Evolutionary conservation across 2,329 filamentous ascomycete genomes (phyloP).

Genomic region (Teratosphaeria destructans): DNA sequence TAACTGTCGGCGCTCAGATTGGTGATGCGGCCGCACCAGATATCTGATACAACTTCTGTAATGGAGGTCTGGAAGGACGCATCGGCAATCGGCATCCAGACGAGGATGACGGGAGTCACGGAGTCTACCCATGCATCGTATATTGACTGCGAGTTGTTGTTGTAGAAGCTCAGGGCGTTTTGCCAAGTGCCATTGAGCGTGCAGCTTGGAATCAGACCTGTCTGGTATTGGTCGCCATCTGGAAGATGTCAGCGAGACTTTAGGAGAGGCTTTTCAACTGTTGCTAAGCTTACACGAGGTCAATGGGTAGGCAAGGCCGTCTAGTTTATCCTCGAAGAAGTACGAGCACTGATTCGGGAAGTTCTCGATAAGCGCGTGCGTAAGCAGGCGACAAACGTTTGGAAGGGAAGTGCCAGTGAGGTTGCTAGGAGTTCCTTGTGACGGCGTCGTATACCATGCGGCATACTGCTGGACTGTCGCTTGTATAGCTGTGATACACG

Average conservation of each 20-base stretch:
- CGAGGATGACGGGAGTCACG: neutral
- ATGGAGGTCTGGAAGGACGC: neutral
- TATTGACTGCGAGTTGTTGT: neutral
- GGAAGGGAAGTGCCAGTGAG: neutral
- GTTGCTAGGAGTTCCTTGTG: neutral
- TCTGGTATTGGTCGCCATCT: neutral
- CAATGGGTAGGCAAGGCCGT: neutral
- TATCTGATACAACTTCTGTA: neutral
- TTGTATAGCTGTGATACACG: neutral
- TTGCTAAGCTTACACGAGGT: neutral
- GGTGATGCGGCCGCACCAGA: neutral
- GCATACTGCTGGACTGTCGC: neutral
- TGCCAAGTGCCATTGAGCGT: neutral
- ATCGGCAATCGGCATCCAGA: neutral
- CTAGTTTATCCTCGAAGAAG: neutral
- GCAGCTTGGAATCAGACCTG: neutral
- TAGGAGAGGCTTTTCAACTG: neutral
- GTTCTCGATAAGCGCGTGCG: neutral
- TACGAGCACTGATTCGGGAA: neutral
- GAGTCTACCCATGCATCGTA: neutral
- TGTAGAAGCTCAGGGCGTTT: neutral
- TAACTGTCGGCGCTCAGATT: neutral
- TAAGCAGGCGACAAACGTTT: neutral
- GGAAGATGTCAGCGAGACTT: neutral
- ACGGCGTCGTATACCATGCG: neutral